Evolutionary conservation across 176 grass and related monocot genomes (phyloP).

Genomic region (Oryza australiensis): DNA sequence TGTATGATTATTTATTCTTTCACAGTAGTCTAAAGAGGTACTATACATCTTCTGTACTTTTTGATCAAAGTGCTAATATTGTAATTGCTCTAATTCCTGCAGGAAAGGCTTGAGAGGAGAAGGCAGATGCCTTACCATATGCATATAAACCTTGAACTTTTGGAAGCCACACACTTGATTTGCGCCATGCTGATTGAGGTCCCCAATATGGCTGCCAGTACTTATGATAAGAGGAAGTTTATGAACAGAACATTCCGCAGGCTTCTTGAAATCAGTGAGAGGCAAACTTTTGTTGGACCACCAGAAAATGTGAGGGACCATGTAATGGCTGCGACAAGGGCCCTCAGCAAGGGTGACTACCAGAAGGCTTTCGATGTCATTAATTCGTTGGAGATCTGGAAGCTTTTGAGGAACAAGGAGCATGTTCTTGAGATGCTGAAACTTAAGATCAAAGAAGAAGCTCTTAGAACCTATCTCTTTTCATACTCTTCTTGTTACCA

Average conservation of each 20-base stretch:
- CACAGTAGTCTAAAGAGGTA: background rate
- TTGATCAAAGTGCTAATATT: constrained; percentile 26
- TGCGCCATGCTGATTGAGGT: constrained; percentile 98
- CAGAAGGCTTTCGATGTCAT: constrained; percentile 67
- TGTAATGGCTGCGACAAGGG: constrained; percentile 89
- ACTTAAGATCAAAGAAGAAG: constrained; percentile 87
- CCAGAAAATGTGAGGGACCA: constrained; percentile 93
- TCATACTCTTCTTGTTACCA: constrained; percentile 75
- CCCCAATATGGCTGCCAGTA: constrained; percentile 76
- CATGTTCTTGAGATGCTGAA: constrained; percentile 82
- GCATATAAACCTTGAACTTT: constrained; percentile 97
- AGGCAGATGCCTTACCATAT: constrained; percentile 98
- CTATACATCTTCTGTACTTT: background rate
- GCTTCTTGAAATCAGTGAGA: constrained; percentile 89
- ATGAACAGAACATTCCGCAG: constrained; percentile 90
- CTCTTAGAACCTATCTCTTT: constrained; percentile 86
- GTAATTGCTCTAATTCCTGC: constrained; percentile 6
- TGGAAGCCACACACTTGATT: constrained; percentile 88
- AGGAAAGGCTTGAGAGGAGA: constrained; percentile 94
- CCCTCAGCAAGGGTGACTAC: constrained; percentile 73
- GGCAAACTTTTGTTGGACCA: constrained; percentile 90
- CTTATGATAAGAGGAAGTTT: constrained; percentile 70
- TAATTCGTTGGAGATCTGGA: constrained; percentile 79
- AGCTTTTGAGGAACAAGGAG: constrained; percentile 83
- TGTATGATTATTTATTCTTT: background rate